A percentile compares a stretch with the other conserved stretches of the same genome.
Conservation (phyloP, 257 asterid species). For the Solanum paucissectum region DNA sequence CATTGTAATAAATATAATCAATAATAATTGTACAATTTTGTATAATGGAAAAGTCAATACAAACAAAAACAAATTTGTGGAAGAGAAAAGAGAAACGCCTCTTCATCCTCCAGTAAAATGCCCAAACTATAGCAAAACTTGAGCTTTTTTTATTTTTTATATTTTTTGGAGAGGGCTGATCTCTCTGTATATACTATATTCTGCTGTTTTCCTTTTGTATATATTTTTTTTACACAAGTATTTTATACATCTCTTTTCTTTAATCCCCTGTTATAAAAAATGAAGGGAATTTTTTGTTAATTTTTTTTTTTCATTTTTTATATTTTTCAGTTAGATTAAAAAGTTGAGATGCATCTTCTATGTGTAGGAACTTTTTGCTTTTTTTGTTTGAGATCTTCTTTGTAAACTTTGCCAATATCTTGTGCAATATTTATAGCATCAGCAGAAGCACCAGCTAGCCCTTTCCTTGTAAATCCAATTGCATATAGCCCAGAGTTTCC, state of each 20-base stretch:
- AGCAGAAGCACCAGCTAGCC: conserved; percentile 80
- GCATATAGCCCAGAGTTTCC: conserved; percentile 75
- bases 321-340: conserved; percentile 15
- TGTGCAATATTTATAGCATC: conserved; percentile 64
- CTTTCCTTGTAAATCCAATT: conserved; percentile 83
- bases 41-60: background rate
- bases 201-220: background rate
- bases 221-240: background rate
- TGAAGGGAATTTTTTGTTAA: conserved; percentile 2
- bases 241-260: background rate
- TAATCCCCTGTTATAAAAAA: background rate
- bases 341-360: conserved; percentile 68
- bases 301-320: background rate
- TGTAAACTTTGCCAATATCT: conserved; percentile 64
- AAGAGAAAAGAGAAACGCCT: conserved; percentile 28
- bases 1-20: background rate
- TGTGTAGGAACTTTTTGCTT: conserved; percentile 68
- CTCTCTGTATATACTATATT: conserved; percentile 23
- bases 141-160: conserved; percentile 22
- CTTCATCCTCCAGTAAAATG: conserved; percentile 40
- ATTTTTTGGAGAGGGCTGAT: conserved; percentile 44
- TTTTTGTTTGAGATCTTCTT: conserved; percentile 56
- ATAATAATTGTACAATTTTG: conserved; percentile 21
- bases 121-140: conserved; percentile 39
- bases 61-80: background rate